Conservation (phyloP, 176 grass and related monocot species). For the Ensete glaucum region DNA sequence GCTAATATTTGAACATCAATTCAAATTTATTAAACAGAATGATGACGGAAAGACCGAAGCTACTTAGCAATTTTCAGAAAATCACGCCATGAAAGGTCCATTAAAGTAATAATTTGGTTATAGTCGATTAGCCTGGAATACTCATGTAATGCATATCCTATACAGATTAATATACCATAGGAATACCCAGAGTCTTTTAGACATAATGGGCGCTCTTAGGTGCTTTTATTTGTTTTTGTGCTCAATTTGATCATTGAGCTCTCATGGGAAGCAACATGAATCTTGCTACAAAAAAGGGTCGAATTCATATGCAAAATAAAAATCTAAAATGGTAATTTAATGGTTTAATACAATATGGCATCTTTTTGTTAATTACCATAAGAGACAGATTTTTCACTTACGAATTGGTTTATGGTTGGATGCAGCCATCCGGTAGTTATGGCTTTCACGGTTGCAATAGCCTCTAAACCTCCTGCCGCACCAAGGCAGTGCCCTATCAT, state of each 20-base stretch:
- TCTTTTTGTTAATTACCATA: not conserved
- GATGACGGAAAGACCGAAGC: too few relatives aligned
- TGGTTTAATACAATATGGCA: not conserved
- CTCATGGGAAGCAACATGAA: not conserved
- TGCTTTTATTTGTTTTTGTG: not conserved
- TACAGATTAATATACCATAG: not conserved
- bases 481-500: conserved; percentile 99
- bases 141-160: not conserved
- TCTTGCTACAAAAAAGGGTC: not conserved
- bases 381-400: conserved; percentile 31
- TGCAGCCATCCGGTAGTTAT: conserved; percentile 96
- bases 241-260: not conserved
- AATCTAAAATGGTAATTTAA: too few relatives aligned
- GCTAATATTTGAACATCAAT: too few relatives aligned
- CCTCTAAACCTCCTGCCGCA: conserved; percentile 90
- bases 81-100: too few relatives aligned
- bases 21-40: too few relatives aligned
- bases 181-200: too few relatives aligned
- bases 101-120: not conserved
- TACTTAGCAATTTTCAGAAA: too few relatives aligned
- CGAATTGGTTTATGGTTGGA: conserved; percentile 98
- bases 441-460: conserved; percentile 89
- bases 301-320: too few relatives aligned
- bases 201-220: too few relatives aligned
- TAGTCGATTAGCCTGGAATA: not conserved